Conservation (phyloP, 768 basidiomycete genomes). For the Russula emetica region DNA sequence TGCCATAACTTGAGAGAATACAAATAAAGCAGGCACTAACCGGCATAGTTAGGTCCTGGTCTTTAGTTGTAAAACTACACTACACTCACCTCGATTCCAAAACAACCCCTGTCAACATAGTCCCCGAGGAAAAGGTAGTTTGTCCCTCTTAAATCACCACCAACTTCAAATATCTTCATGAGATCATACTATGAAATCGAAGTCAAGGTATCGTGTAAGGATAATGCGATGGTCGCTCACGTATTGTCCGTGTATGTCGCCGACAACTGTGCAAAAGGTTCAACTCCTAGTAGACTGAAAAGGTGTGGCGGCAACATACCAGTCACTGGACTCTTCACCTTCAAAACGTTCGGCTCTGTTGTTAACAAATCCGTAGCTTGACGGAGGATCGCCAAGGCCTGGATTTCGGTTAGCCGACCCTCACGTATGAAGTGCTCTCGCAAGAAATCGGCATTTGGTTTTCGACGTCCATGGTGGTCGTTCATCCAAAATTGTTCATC, state of each 20-base stretch:
- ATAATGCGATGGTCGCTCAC: slow-evolving; percentile 39
- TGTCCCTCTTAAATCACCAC: slow-evolving; percentile 74
- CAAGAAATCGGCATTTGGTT: slow-evolving; percentile 71
- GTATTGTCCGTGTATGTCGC: slow-evolving; percentile 96
- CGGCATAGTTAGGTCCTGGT: not conserved
- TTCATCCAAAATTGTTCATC: slow-evolving; percentile 67
- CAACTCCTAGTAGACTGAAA: not conserved
- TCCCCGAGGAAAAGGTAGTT: slow-evolving; percentile 91
- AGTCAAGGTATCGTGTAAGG: not conserved
- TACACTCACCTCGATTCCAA: slow-evolving; percentile 58
- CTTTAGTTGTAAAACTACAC: not conserved
- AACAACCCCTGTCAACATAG: slow-evolving; percentile 93
- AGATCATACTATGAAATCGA: slow-evolving; percentile 70
- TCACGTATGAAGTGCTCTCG: slow-evolving; percentile 86
- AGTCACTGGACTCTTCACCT: slow-evolving; percentile 84
- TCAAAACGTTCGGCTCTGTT: slow-evolving; percentile 75
- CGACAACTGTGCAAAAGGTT: slow-evolving; percentile 61
- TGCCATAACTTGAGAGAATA: slow-evolving; percentile 63
- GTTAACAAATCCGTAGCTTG: slow-evolving; percentile 60
- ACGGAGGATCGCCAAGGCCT: slow-evolving; percentile 76
- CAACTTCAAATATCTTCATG: slow-evolving; percentile 95
- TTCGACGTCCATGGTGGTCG: slow-evolving; percentile 50
- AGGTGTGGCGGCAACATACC: slow-evolving; percentile 46
- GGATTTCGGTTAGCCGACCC: slow-evolving; percentile 72
- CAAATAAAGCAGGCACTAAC: slow-evolving; percentile 52